A percentile compares a stretch with the other conserved stretches of the same genome.
phyloP scores from a whole-genome alignment of 2,329 filamentous ascomycete species.

The Lasiodiplodia sp. region DNA sequence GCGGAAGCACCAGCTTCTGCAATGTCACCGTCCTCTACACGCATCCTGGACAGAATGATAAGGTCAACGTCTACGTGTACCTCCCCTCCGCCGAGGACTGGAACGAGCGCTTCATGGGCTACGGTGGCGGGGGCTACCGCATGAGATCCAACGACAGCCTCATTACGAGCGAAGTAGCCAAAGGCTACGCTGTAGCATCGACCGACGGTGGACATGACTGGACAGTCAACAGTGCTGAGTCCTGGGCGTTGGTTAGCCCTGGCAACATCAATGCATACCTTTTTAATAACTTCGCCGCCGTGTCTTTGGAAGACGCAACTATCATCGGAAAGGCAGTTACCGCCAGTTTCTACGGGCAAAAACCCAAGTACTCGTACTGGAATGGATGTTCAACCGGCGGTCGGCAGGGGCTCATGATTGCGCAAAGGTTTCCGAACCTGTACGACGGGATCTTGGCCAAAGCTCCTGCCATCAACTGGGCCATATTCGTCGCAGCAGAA shows the following conservation, averaged over 20 bases:
- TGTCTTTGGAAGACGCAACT: slow-evolving; percentile 32
- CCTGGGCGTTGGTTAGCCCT: slow-evolving; percentile 32
- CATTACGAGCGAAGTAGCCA: background rate
- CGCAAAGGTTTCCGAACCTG: slow-evolving; percentile 47
- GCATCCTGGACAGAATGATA: slow-evolving; percentile 46
- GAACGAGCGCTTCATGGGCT: slow-evolving; percentile 35
- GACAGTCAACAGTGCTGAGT: background rate
- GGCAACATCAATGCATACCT: slow-evolving; percentile 26
- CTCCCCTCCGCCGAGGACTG: slow-evolving; percentile 40
- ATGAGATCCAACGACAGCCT: slow-evolving; percentile 8
- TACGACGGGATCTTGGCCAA: slow-evolving; percentile 52
- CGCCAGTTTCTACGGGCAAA: slow-evolving; percentile 31
- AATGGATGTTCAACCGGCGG: slow-evolving; percentile 50
- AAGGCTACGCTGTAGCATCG: slow-evolving; percentile 1
- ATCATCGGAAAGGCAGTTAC: slow-evolving; percentile 31
- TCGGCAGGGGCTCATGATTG: slow-evolving; percentile 47
- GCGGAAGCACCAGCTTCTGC: slow-evolving; percentile 39
- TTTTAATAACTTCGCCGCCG: slow-evolving; percentile 27
- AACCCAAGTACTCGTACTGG: slow-evolving; percentile 46
- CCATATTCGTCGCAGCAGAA: slow-evolving; percentile 35
- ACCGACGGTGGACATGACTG: slow-evolving; percentile 28
- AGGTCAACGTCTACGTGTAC: slow-evolving; percentile 42
- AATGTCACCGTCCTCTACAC: slow-evolving; percentile 49
- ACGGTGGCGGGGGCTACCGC: slow-evolving; percentile 36
- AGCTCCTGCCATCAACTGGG: slow-evolving; percentile 50